Conservation (phyloP, 345 rosid species). For the Gossypium ekmanianum region DNA sequence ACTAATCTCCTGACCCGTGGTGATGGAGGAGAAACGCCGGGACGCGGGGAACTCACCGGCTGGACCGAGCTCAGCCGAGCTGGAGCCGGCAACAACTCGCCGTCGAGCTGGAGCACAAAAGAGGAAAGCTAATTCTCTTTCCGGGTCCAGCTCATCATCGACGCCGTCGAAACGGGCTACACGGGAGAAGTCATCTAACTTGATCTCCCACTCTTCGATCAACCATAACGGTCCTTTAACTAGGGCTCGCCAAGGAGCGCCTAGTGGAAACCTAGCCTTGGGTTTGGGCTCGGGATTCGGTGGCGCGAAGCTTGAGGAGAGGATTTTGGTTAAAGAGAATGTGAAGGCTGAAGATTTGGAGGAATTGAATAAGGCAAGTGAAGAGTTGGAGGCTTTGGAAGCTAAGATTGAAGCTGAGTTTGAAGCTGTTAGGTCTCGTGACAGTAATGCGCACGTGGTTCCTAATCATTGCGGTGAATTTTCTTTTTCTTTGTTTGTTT, state of each 20-base stretch:
- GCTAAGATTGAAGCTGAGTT: slow-evolving; percentile 72
- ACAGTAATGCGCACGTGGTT: slow-evolving; percentile 63
- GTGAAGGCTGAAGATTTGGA: slow-evolving; percentile 39
- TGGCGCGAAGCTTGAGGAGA: slow-evolving; percentile 29
- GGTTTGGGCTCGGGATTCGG: slow-evolving; percentile 12
- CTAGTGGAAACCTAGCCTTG: slow-evolving; percentile 31
- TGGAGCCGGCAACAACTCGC: slow-evolving; percentile 58
- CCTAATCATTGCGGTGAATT: slow-evolving; percentile 90
- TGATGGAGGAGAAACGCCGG: slow-evolving; percentile 65
- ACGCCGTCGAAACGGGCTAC: slow-evolving; percentile 64
- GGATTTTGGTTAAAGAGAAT: slow-evolving; percentile 23
- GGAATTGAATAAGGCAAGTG: slow-evolving; percentile 41
- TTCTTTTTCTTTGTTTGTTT: slow-evolving; percentile 9
- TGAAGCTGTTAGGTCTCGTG: slow-evolving; percentile 80
- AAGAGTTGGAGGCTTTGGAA: slow-evolving; percentile 75
- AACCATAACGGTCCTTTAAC: slow-evolving; percentile 87
- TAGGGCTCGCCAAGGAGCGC: slow-evolving; percentile 77
- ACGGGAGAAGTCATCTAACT: slow-evolving; percentile 72
- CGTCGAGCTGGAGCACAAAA: slow-evolving; percentile 71
- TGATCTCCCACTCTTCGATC: slow-evolving; percentile 47
- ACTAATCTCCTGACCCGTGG: neutral
- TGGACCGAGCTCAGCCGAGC: slow-evolving; percentile 28
- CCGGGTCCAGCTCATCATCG: slow-evolving; percentile 42
- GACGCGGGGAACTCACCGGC: slow-evolving; percentile 44
- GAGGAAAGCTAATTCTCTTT: slow-evolving; percentile 60